Evolutionary conservation across 2,329 filamentous ascomycete genomes (phyloP).

Genomic region (Venturia carpophila): DNA sequence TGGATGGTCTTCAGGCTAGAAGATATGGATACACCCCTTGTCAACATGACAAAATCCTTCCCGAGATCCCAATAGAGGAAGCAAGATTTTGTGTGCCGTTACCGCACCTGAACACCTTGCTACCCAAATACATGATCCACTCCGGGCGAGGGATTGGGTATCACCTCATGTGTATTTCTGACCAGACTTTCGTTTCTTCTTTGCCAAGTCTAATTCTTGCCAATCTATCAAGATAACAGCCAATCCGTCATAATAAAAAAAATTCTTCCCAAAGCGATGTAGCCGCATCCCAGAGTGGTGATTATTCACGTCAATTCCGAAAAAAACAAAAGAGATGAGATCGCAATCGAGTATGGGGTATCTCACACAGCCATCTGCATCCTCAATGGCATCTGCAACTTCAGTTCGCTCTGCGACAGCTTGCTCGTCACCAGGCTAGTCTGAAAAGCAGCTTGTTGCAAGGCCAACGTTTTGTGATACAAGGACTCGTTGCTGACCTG

Average conservation of each 20-base stretch:
- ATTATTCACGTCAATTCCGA: background rate
- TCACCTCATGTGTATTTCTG: background rate
- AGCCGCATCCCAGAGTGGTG: background rate
- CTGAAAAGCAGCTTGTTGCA: slow-evolving; percentile 34
- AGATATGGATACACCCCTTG: background rate
- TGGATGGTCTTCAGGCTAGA: background rate
- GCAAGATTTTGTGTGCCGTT: background rate
- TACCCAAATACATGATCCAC: background rate
- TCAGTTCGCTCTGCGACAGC: slow-evolving; percentile 29
- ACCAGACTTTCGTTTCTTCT: background rate
- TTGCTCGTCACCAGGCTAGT: slow-evolving; percentile 29
- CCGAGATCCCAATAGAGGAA: background rate
- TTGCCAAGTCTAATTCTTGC: background rate
- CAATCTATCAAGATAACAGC: background rate
- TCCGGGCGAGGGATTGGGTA: background rate
- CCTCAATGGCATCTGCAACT: slow-evolving; percentile 21
- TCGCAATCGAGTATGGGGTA: background rate
- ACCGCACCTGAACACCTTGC: background rate
- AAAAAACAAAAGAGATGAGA: background rate
- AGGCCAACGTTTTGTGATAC: slow-evolving; percentile 28
- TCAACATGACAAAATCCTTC: background rate
- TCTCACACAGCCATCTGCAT: slow-evolving; percentile 11
- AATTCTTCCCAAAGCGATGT: background rate
- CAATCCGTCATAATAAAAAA: background rate
- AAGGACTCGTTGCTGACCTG: slow-evolving; percentile 32